phyloP scores from a whole-genome alignment of 352 stramenopile genomes.

The Pythium periplocum region DNA sequence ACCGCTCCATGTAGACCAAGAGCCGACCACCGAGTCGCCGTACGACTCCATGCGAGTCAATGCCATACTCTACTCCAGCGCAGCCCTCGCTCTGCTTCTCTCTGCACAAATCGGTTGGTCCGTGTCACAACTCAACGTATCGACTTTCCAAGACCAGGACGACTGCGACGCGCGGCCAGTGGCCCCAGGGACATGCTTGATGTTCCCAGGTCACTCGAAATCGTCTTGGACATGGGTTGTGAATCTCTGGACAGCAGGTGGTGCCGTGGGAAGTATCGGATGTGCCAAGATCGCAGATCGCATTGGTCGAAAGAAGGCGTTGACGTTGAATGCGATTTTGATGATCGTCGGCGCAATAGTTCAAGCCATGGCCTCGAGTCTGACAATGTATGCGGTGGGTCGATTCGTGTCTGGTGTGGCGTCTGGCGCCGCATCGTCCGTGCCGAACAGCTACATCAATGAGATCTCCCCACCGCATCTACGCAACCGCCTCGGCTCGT shows the following conservation, averaged over 20 bases:
- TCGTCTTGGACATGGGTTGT: conserved; percentile 44
- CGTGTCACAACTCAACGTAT: conserved; percentile 47
- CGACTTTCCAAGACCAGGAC: conserved; percentile 35
- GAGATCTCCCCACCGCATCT: conserved; percentile 25
- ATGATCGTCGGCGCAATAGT: conserved; percentile 37
- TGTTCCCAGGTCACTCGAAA: conserved; percentile 54
- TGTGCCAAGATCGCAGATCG: conserved; percentile 29
- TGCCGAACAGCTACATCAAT: conserved; percentile 20
- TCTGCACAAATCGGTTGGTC: conserved; percentile 53
- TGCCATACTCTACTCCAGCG: conserved; percentile 33
- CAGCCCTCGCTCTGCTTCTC: conserved; percentile 32
- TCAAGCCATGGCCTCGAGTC: conserved; percentile 23
- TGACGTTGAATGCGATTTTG: conserved; percentile 19
- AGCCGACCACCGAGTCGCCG: too few relatives aligned
- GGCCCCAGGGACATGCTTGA: conserved; percentile 31
- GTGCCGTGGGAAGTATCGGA: conserved; percentile 37
- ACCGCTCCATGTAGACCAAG: too few relatives aligned
- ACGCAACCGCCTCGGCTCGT: conserved; percentile 25
- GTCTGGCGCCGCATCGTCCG: conserved; percentile 30
- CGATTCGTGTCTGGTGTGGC: conserved; percentile 45
- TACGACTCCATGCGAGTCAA: neutral
- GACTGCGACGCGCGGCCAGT: conserved; percentile 39
- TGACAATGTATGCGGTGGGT: conserved; percentile 31
- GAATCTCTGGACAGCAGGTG: conserved; percentile 53
- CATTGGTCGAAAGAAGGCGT: conserved; percentile 37